Evolutionary conservation across 148 eudicot species (phyloP), one percentile per base, ranked within the genome.

Genomic region (Chenopodium quinoa): DNA sequence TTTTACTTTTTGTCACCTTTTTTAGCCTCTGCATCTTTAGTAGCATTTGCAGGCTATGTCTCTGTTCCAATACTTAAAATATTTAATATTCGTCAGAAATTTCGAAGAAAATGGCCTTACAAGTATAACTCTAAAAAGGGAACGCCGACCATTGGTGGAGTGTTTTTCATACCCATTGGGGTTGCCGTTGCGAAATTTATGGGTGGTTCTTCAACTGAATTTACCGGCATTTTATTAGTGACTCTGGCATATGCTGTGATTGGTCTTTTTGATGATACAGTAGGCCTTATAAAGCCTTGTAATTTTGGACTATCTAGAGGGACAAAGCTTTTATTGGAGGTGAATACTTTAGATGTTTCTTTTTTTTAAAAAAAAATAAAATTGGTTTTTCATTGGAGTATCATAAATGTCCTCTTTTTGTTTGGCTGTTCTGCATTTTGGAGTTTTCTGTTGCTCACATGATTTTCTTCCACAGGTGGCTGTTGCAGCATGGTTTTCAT

Each of bases 111-210:
- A 87, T 84, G 89, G 82, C 92, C 92, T 58, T 78, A 75, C 75
- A 81, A 73, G 82, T 86, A 88, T 78, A 80, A 79, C 79, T 80
- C 85, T 65, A 88, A 90, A 84, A 92, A 85, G 80, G 91, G 97
- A 83, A 93, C 90, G 75, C 94, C 97, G 23, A 92, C 97, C 71
- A 89, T 91, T 90, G 99, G 97, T 72, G 97, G 97, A 32, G 56
- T 93, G 69, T 92, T 90, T 83, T 91, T 95, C 82, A 86, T 95
- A 71, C 97, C 97, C 25, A 88, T 92, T 78, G 99, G 99, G 27
- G 86, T 89, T 71, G 82, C 88, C 82, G 92, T 93, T 83, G 97
- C 97, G 22, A 89, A 86, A 87, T 81, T 85, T 83, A 81, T 89
- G 83, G 87, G 91, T 60, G 90, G 92, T 84, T 91, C 97, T 81